Percentiles rank a stretch among this genome's conserved stretches.
Conservation (phyloP, 768 basidiomycete species). For the Boletus insuetus region DNA sequence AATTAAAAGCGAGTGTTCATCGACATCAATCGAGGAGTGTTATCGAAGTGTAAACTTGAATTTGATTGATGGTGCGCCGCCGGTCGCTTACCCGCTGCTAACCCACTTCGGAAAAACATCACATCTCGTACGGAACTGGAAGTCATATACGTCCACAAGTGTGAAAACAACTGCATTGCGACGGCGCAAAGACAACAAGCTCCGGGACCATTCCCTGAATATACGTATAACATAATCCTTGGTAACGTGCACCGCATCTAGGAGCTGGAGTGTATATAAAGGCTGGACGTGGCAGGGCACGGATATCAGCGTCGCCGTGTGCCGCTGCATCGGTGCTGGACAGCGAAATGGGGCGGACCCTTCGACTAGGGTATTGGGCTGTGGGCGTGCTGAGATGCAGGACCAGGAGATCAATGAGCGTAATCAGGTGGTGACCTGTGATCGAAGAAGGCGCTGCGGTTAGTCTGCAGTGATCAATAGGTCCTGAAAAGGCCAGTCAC, state of each 20-base stretch:
- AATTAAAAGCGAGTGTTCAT: slow-evolving; percentile 6
- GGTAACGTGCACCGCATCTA: slow-evolving; percentile 7
- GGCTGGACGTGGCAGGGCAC: not conserved
- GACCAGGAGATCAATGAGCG: slow-evolving; percentile 17
- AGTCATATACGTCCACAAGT: slow-evolving; percentile 1
- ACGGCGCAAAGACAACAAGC: slow-evolving; percentile 4
- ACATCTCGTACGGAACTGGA: slow-evolving; percentile 9
- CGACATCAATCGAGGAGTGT: not conserved
- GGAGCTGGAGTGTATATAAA: not conserved
- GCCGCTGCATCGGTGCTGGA: slow-evolving; percentile 5
- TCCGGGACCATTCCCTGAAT: slow-evolving; percentile 1
- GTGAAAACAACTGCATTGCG: slow-evolving; percentile 9
- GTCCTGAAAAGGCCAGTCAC: slow-evolving; percentile 14
- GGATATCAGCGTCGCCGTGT: not conserved
- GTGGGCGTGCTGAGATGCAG: slow-evolving; percentile 20
- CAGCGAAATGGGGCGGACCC: slow-evolving; percentile 4
- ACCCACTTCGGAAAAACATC: slow-evolving; percentile 1
- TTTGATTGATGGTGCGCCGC: slow-evolving; percentile 18
- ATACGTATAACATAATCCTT: slow-evolving; percentile 11
- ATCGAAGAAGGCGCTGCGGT: slow-evolving; percentile 26
- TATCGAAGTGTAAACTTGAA: slow-evolving; percentile 2
- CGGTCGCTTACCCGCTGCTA: not conserved
- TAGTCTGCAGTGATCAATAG: slow-evolving; percentile 15
- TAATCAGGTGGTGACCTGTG: slow-evolving; percentile 16
- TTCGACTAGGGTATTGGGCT: slow-evolving; percentile 20